These are phyloP conservation scores for Hypoxylon subgilvum DNA, from an alignment of 495 filamentous ascomycete genomes.

Conservation along the genomic window DNA sequence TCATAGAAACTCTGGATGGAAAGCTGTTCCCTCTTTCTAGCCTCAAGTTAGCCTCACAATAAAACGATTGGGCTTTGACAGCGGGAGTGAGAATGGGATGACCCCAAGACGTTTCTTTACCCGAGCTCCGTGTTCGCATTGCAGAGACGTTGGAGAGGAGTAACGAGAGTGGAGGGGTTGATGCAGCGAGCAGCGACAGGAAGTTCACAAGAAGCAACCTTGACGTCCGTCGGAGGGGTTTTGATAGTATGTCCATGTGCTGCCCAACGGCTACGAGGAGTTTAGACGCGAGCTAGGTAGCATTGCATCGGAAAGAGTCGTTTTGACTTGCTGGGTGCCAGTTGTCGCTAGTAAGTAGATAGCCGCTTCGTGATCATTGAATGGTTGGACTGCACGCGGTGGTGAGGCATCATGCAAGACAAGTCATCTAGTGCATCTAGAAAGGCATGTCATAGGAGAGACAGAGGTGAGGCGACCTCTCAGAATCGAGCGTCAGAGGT, in stretches of 20 bases:
- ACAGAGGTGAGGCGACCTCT: conserved; percentile 39
- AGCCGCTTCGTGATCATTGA: conserved; percentile 30
- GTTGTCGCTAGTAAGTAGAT: conserved; percentile 27
- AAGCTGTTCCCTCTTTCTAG: conserved; percentile 1
- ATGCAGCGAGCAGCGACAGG: conserved; percentile 16
- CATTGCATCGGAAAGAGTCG: conserved; percentile 39
- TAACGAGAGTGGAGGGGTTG: conserved; percentile 25
- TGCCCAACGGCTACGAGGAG: conserved; percentile 36
- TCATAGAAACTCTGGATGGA: conserved; percentile 1
- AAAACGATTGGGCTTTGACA: conserved; percentile 26
- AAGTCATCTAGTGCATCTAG: conserved; percentile 41
- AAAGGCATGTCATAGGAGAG: conserved; percentile 18
- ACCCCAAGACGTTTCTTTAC: conserved; percentile 8
- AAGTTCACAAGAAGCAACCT: conserved; percentile 19
- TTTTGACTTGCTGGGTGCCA: conserved; percentile 23
- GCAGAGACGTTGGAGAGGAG: conserved; percentile 18
- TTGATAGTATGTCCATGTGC: conserved; percentile 20
- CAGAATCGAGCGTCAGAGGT: conserved; percentile 8
- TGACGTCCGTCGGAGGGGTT: not conserved
- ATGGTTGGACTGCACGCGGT: conserved; percentile 25
- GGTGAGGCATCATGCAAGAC: conserved; percentile 39
- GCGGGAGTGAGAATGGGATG: conserved; percentile 13
- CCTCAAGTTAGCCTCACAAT: conserved; percentile 32
- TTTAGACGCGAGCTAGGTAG: conserved; percentile 36
- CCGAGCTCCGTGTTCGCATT: conserved; percentile 30